Percentiles rank a stretch among this genome's conserved stretches.
phyloP scores from a whole-genome alignment of 2,329 filamentous ascomycete species.

The Sporothrix inflata region DNA sequence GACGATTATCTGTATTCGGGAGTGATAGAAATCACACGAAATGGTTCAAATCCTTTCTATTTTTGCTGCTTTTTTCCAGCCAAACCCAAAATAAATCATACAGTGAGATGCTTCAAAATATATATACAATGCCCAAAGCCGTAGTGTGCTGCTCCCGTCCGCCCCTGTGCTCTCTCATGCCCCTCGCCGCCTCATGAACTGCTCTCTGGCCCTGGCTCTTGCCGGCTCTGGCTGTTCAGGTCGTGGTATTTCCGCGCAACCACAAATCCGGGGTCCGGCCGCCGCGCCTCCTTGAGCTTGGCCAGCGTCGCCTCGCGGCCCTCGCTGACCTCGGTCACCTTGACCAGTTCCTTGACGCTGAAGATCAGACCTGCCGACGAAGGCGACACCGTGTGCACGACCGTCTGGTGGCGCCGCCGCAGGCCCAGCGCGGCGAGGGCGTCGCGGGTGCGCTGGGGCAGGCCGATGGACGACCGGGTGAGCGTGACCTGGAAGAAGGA shows the following conservation, averaged over 20 bases:
- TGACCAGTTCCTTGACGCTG: conserved; percentile 89
- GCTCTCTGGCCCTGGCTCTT: conserved; percentile 11
- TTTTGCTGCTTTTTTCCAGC: not conserved
- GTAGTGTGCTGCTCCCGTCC: not conserved
- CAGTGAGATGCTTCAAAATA: conserved; percentile 17
- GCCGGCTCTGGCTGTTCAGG: not conserved
- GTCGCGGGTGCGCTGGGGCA: conserved; percentile 76
- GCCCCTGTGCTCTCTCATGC: not conserved
- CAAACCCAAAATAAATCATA: conserved; percentile 14
- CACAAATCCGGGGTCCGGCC: conserved; percentile 73
- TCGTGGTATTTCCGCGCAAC: conserved; percentile 28
- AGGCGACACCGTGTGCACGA: conserved; percentile 83
- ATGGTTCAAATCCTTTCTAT: not conserved
- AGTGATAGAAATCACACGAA: not conserved
- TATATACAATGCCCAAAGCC: not conserved
- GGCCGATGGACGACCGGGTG: conserved; percentile 84
- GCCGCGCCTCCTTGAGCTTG: conserved; percentile 72
- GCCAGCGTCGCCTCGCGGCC: conserved; percentile 63
- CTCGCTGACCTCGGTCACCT: conserved; percentile 74
- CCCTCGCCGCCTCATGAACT: not conserved
- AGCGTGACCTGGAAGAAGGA: conserved; percentile 90
- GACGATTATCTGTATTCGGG: not conserved
- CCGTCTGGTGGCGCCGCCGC: conserved; percentile 79
- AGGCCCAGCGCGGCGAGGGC: conserved; percentile 85
- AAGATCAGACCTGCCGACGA: conserved; percentile 89